Evolutionary conservation across 805 yeast genomes (phyloP), one percentile per base, ranked within the genome.

Genomic region (Pichia occidentalis): DNA sequence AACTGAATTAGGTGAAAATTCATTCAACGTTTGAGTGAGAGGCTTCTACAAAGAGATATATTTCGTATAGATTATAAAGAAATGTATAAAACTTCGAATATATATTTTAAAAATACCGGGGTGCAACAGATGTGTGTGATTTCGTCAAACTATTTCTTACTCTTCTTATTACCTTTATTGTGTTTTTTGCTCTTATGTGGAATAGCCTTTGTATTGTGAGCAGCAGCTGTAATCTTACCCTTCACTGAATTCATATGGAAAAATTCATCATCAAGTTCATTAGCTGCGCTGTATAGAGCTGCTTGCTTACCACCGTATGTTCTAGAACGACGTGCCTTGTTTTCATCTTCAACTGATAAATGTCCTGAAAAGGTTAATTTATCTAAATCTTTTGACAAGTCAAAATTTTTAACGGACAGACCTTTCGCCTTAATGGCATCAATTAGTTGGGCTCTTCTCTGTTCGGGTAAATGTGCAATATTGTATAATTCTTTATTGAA

Each of bases 191-290:
- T 73, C 55, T 81, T 85, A 54, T 76, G 78, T 66, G 75, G 77
- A 29, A 62, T 60, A 4, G 60, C 60, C 24, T 52, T 52, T 6
- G 50, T 54, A 49, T 68, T 69, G 56, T 90, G 96, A 70, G 85
- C 86, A 6, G 97, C 95, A 5, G 71, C 65, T 29, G 68, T 66
- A 44, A 80, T 54, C 37, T 71, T 74, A 3, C 95, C 95, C 44
- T 69, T 68, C 4, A 80, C 76, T 12, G 60, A 63, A 42, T 70
- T 71, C 78, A 80, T 74, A 39, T 73, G 69, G 68, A 90, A 90
- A 54, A 90, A 90, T 42, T 86, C 95, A 25, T 75, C 68, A 59
- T 90, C 97, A 47, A 90, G 66, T 50, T 85, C 92, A 29, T 76
- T 85, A 24, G 90, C 86, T 6, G 86, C 82, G 54, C 81, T 79